A percentile compares a stretch with the other conserved stretches of the same genome.
Conservation (phyloP, 257 asterid genomes). For the Penstemon eatonii region DNA sequence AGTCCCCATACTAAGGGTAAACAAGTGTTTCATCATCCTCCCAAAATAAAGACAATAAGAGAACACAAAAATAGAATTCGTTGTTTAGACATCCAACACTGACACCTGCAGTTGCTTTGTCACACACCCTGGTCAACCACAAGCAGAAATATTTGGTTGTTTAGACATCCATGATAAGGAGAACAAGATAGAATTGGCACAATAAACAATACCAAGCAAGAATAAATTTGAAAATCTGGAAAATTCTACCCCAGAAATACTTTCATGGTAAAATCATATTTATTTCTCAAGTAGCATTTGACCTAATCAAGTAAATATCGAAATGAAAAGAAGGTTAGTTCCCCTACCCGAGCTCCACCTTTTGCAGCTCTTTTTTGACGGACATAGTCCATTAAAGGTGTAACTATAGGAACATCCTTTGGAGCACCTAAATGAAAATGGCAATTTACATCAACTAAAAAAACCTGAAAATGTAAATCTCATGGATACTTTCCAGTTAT, state of each 20-base stretch:
- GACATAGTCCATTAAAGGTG: slow-evolving; percentile 91
- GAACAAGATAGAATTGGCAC: slow-evolving; percentile 4
- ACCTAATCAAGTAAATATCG: slow-evolving; percentile 1
- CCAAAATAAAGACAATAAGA: neutral
- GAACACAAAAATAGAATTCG: neutral
- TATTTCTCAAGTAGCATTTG: slow-evolving; percentile 18
- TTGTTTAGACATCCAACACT: neutral
- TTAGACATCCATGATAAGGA: neutral
- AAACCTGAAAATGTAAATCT: too few relatives aligned
- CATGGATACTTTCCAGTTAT: too few relatives aligned
- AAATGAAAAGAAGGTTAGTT: slow-evolving; percentile 20
- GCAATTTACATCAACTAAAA: slow-evolving; percentile 27
- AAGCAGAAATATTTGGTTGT: neutral
- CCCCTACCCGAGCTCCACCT: slow-evolving; percentile 82
- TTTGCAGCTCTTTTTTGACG: slow-evolving; percentile 97
- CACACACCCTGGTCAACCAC: slow-evolving; percentile 9
- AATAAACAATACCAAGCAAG: too few relatives aligned
- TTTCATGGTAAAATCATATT: neutral
- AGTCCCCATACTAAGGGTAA: too few relatives aligned
- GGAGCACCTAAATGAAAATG: slow-evolving; percentile 57
- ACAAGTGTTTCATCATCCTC: too few relatives aligned
- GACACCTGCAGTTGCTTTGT: neutral
- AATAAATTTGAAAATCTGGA: slow-evolving; percentile 3
- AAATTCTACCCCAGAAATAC: slow-evolving; percentile 3
- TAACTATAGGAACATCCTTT: slow-evolving; percentile 77